Base-by-base conservation (phyloP, 352 stramenopile genomes). In the Phytophthora agathidicida region DNA sequence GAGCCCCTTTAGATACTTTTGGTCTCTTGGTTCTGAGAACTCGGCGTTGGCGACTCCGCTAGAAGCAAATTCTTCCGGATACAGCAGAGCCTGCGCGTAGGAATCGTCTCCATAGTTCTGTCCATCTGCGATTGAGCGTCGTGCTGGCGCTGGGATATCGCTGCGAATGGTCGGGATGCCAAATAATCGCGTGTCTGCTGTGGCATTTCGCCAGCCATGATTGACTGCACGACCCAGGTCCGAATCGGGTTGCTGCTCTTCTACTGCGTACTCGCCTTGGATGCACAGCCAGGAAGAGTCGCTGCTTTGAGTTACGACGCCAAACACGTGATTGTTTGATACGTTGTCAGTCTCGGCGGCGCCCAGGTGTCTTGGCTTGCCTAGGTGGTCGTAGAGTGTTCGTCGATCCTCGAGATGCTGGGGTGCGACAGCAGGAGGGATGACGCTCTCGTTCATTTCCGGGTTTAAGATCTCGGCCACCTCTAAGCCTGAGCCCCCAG, bases 91-190 rank as follows among this genome's bases (percentile, higher is more conserved):
- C 30, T 91, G 77, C 32, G 80, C 86, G 47, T 63, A 80, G 19
- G 77, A 68, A 64, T 97, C 88, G 49, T 97, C 89, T 38, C 90
- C 90, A 58, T 97, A 97, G 60, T 98, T 98, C 58, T 97, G 89
- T 27, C 60, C 73, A 57, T 97, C 89, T 7, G 89, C 90, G n/a
- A 98, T 73, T 5, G 89, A 97, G 13, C 81, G 61, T 8, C 71
- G 80, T 5, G 65, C 63, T 16, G 89, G 89, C 26, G 77, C 69
- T 2, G 82, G 68, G 38, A 97, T 96, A 54, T 97, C 91, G 7
- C 69, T 85, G 1, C 91, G 81, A 26, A 97, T 83, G n/a, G 76
- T 94, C 3, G 93, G 91, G 1, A 89, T 72, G 9, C 93, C 90
- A 65, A 96, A 97, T 17, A 62, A 68, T 1, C 88, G 71, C 26